A percentile compares a stretch with the other conserved stretches of the same genome.
phyloP scores from a whole-genome alignment of 1,284 basidiomycete genomes.

The Spongispora temasekensis region DNA sequence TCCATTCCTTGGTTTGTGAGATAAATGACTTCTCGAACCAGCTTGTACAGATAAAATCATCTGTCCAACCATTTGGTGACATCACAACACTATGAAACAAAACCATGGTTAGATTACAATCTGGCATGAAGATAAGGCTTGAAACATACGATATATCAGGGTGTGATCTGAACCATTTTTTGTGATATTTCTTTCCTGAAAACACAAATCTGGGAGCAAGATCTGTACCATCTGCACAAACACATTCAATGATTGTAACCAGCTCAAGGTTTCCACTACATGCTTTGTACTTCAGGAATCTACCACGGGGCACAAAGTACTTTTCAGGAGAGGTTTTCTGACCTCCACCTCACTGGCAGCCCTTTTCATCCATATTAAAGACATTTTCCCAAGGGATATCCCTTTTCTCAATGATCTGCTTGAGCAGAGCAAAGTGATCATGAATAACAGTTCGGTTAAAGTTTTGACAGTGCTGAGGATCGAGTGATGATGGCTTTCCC shows the following conservation, averaged over 20 bases:
- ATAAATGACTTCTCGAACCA: neutral
- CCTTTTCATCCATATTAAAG: conserved; percentile 4
- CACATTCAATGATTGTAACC: neutral
- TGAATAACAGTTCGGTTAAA: neutral
- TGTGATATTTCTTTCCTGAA: neutral
- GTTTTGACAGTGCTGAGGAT: neutral
- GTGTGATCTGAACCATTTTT: neutral
- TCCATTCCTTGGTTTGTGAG: neutral
- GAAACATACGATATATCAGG: neutral
- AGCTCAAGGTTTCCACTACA: neutral
- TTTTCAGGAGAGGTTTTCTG: neutral
- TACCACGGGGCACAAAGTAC: neutral
- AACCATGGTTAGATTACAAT: neutral
- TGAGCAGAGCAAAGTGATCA: neutral
- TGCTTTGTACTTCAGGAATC: neutral
- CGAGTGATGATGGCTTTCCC: neutral
- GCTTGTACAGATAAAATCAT: neutral
- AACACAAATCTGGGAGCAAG: neutral
- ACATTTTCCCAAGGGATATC: conserved; percentile 1
- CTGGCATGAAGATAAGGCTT: no score
- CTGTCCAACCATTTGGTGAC: neutral
- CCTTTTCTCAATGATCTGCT: neutral
- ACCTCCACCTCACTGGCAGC: neutral
- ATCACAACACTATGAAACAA: neutral
- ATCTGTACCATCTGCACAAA: neutral